Evolutionary conservation across 2,329 filamentous ascomycete species (phyloP), one percentile per base, ranked within the genome.

Genomic region (Arachnomyces sp.): DNA sequence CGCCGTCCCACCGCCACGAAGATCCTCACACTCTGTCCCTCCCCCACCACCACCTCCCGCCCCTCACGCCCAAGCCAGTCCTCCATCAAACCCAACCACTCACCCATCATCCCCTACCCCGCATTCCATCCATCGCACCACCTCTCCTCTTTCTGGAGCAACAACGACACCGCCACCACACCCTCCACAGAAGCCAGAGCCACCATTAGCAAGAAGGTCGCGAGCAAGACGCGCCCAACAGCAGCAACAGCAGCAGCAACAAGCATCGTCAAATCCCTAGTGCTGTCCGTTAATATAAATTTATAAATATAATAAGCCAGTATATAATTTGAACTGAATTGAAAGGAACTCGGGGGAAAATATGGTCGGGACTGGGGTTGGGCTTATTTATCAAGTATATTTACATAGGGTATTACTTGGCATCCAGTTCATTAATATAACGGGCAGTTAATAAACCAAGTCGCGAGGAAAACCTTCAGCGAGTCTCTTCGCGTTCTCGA

Each of bases 161-260:
- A 31, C 40, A 43, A 20, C 28, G 31, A 31, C 17, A 28, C 44
- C 18, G 52, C 11, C 42, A n/a, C 20, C 40, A 7, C 60, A 43
- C 12, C 12, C 29, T 13, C 17, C 34, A n/a, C 40, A 56, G 18
- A 62, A 59, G 37, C 62, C 62, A 0, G 57, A 60, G 31, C 61
- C 61, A 1, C 66, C 66, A 7, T 65, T 59, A 43, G 58, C 65
- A 4, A 61, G 66, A 18, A 63, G 66, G 14, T 66, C 54, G 53
- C 61, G 61, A 7, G 60, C 34, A 43, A 52, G 34, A 53, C 53
- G 41, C 49, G 57, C 40, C 36, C 50, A 36, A 48, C 53, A 43
- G 45, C 49, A 29, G 49, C 58, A 39, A 51, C 53, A 29, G 49
- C 58, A 39, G 52, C 53, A 20, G 51, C 36, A 48, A 50, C 44